Conservation (phyloP, 2,329 filamentous ascomycete genomes). For the Fusarium pseudograminearum region DNA sequence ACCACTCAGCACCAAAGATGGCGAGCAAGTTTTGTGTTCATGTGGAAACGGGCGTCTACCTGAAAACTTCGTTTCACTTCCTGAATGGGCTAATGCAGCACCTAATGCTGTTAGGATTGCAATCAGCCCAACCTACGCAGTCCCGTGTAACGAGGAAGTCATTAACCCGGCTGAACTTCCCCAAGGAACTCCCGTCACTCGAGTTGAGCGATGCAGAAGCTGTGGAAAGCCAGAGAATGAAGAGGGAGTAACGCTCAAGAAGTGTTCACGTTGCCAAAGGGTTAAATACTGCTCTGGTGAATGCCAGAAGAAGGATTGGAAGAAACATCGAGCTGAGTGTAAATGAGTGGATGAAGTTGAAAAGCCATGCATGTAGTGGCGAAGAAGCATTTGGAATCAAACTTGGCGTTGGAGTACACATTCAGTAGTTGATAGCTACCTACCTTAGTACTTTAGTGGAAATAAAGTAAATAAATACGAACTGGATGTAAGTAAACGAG, state of each 20-base stretch:
- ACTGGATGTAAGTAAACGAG: background rate
- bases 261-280: slow-evolving; percentile 59
- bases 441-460: background rate
- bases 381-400: background rate
- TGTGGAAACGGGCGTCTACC: slow-evolving; percentile 61
- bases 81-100: slow-evolving; percentile 58
- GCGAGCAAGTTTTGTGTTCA: slow-evolving; percentile 57
- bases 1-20: slow-evolving; percentile 55
- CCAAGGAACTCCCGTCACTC: slow-evolving; percentile 1
- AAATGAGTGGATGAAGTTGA: slow-evolving; percentile 27
- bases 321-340: slow-evolving; percentile 61
- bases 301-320: slow-evolving; percentile 68
- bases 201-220: slow-evolving; percentile 50
- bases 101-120: slow-evolving; percentile 65
- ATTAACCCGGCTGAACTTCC: slow-evolving; percentile 47
- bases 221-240: slow-evolving; percentile 53
- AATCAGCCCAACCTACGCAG: slow-evolving; percentile 66
- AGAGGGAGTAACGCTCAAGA: slow-evolving; percentile 54
- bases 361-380: background rate
- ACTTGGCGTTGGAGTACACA: background rate
- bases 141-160: slow-evolving; percentile 58
- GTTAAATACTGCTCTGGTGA: slow-evolving; percentile 63
- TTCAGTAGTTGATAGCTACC: background rate
- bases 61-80: slow-evolving; percentile 54
- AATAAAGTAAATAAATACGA: background rate